phyloP scores from a whole-genome alignment of 2,329 filamentous ascomycete species.

The Aspergillus fischeri region DNA sequence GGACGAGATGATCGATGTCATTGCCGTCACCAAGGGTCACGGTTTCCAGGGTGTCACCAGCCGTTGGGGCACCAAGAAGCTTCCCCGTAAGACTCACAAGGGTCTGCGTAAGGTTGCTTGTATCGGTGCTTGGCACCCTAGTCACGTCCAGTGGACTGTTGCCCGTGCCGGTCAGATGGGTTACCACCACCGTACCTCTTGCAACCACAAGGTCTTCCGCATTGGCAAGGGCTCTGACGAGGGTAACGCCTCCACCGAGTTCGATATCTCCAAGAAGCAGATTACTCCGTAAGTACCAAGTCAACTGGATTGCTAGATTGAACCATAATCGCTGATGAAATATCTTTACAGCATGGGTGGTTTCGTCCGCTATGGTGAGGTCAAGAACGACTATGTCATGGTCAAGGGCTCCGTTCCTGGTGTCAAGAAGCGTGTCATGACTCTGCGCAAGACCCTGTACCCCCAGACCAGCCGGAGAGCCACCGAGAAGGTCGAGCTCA shows the following conservation, averaged over 20 bases:
- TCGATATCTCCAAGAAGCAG: conserved; percentile 97
- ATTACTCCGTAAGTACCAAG: conserved; percentile 87
- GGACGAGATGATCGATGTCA: conserved; percentile 99
- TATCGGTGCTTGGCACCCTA: conserved; percentile 99
- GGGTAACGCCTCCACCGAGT: conserved; percentile 88
- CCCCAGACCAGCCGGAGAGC: conserved; percentile 91
- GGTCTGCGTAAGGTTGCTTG: conserved; percentile 99
- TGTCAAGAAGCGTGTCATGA: conserved; percentile 99
- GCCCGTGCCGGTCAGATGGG: conserved; percentile 99
- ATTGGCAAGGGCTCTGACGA: conserved; percentile 90
- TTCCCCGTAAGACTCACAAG: conserved; percentile 99
- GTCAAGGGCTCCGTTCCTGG: conserved; percentile 97
- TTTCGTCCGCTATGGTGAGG: conserved; percentile 98
- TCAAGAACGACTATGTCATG: conserved; percentile 99
- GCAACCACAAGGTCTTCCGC: conserved; percentile 99
- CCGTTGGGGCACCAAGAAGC: conserved; percentile 99
- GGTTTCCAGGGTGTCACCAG: conserved; percentile 95
- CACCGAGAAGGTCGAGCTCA: conserved; percentile 98
- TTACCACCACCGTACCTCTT: conserved; percentile 99
- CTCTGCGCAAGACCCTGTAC: conserved; percentile 98
- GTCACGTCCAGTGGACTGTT: conserved; percentile 99
- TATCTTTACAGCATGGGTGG: conserved; percentile 72
- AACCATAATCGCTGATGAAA: conserved; percentile 29
- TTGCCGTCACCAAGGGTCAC: conserved; percentile 99
- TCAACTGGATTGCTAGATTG: background rate